Percentiles rank a stretch among this genome's conserved stretches.
Conservation (phyloP, 2,329 filamentous ascomycete genomes). For the Thielaviopsis populi region DNA sequence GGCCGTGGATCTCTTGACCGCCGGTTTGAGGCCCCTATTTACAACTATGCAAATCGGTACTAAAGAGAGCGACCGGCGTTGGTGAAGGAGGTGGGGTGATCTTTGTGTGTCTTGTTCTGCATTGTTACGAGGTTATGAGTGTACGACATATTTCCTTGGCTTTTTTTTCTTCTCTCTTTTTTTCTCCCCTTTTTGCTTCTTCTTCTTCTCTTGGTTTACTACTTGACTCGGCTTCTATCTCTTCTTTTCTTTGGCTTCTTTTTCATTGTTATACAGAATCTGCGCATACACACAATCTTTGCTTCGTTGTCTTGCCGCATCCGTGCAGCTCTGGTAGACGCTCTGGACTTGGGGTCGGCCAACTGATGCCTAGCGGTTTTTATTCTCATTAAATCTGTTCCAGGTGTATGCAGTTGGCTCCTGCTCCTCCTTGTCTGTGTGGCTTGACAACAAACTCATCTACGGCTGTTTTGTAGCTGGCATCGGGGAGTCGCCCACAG, state of each 20-base stretch:
- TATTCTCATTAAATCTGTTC: background rate
- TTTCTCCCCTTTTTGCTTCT: slow-evolving; percentile 20
- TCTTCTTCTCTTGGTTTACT: slow-evolving; percentile 16
- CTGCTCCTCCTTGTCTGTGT: background rate
- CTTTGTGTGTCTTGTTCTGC: slow-evolving; percentile 8
- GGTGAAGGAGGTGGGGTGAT: background rate
- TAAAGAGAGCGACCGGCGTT: background rate
- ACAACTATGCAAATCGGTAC: background rate
- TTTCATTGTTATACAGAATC: background rate
- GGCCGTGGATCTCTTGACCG: slow-evolving; percentile 20
- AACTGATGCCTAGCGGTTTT: background rate
- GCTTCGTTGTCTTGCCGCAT: background rate
- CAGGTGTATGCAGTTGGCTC: background rate
- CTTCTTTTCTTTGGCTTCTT: background rate
- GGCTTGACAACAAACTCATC: background rate
- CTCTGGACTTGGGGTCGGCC: background rate
- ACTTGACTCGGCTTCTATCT: background rate
- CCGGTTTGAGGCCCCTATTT: slow-evolving; percentile 15
- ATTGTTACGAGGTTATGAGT: slow-evolving; percentile 17
- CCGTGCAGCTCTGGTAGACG: background rate
- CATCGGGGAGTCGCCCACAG: background rate
- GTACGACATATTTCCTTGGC: slow-evolving; percentile 16
- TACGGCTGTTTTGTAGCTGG: background rate
- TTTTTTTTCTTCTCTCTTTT: slow-evolving; percentile 18
- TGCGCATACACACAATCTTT: background rate